phyloP scores from a whole-genome alignment of 192 early-diverging fungal species.

The Coemansia sp. region DNA sequence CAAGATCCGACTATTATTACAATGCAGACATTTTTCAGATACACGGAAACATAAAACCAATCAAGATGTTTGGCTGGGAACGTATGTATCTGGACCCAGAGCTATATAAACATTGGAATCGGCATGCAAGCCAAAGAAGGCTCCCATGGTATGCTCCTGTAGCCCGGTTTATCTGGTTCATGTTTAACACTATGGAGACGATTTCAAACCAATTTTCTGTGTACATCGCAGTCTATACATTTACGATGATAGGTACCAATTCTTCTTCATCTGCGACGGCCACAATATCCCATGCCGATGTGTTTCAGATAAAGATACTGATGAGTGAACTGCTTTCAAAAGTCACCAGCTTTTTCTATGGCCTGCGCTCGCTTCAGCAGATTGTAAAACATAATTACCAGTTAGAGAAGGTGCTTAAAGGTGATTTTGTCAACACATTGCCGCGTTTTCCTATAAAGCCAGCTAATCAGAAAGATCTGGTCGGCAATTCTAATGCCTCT shows the following conservation, averaged over 20 bases:
- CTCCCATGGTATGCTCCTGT: slow-evolving; percentile 34
- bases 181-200: not conserved
- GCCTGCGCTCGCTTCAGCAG: slow-evolving; percentile 8
- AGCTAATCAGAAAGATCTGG: slow-evolving; percentile 54
- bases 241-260: not conserved
- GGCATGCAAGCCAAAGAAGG: not conserved
- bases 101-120: not conserved
- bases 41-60: slow-evolving; percentile 6
- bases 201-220: not conserved
- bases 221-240: slow-evolving; percentile 6
- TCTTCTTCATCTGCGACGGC: too few relatives aligned
- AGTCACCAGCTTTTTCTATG: slow-evolving; percentile 60
- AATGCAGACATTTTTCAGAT: slow-evolving; percentile 12
- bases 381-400: not conserved
- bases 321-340: slow-evolving; percentile 2
- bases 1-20: not conserved
- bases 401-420: slow-evolving; percentile 21
- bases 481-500: not conserved
- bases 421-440: slow-evolving; percentile 25
- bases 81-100: slow-evolving; percentile 16
- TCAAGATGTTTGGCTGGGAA: slow-evolving; percentile 44
- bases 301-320: slow-evolving; percentile 14
- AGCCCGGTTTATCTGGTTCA: slow-evolving; percentile 8
- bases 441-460: not conserved
- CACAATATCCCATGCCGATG: slow-evolving; percentile 17